phyloP scores from a whole-genome alignment of 2,329 filamentous ascomycete species.

The Trichocomaceae sp. region DNA sequence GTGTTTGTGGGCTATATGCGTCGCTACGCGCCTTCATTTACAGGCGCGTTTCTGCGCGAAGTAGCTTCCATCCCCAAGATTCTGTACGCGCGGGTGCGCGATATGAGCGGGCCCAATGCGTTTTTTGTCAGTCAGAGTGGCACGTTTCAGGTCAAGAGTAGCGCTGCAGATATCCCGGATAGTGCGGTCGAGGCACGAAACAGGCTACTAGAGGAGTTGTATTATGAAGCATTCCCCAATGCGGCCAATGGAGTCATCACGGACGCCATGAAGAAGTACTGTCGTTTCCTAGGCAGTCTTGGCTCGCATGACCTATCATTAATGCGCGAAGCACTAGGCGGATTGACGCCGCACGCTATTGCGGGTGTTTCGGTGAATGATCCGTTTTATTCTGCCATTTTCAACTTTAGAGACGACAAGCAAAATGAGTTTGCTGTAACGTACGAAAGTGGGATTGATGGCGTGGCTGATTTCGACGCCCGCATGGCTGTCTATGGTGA shows the following conservation, averaged over 20 bases:
- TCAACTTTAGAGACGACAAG: conserved; percentile 23
- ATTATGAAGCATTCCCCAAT: conserved; percentile 6
- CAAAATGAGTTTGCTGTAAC: conserved; percentile 43
- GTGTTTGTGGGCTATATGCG: conserved; percentile 58
- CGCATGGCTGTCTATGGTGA: conserved; percentile 44
- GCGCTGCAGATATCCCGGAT: not conserved
- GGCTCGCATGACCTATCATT: conserved; percentile 50
- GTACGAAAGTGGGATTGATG: conserved; percentile 53
- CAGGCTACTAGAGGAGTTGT: not conserved
- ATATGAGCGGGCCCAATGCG: conserved; percentile 51
- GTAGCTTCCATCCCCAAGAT: conserved; percentile 48
- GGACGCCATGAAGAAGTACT: conserved; percentile 17
- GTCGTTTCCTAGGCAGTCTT: conserved; percentile 42
- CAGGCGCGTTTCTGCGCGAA: conserved; percentile 48
- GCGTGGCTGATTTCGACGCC: conserved; percentile 41
- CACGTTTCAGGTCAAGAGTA: conserved; percentile 14
- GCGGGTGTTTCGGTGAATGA: conserved; percentile 40
- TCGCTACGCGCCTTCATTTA: conserved; percentile 53
- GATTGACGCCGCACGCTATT: conserved; percentile 38
- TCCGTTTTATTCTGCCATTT: conserved; percentile 36
- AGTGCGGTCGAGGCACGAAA: not conserved
- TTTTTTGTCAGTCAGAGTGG: conserved; percentile 22
- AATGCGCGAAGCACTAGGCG: conserved; percentile 50
- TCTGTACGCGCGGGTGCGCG: conserved; percentile 47
- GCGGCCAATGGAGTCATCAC: not conserved